Evolutionary conservation across 225 moss, liverwort and hornwort species (phyloP).

Genomic region (Takakia lepidozioides): DNA sequence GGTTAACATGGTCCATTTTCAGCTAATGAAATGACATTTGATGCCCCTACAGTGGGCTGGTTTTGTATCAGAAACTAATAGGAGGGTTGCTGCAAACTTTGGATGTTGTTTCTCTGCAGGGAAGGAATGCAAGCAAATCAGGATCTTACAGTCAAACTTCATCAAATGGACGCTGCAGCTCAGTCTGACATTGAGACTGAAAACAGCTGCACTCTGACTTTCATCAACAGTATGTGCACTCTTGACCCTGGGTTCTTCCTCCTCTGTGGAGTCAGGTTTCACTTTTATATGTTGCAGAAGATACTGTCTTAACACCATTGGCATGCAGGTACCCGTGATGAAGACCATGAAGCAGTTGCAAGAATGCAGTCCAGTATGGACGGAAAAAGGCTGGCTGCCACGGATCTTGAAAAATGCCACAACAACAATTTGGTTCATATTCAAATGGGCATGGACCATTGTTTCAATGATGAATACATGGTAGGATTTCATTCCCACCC

Average conservation of each 20-base stretch:
- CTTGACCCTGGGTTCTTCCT: too few species aligned
- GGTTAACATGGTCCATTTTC: too few species aligned
- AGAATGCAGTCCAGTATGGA: conserved; percentile 61
- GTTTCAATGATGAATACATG: conserved; percentile 57
- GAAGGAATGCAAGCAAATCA: conserved; percentile 67
- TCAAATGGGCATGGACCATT: conserved; percentile 39
- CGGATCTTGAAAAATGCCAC: conserved; percentile 49
- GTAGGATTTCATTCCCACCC: conserved; percentile 15
- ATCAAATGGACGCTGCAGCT: conserved; percentile 31
- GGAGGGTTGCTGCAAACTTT: too few species aligned
- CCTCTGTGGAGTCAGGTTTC: too few species aligned
- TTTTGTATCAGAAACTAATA: too few species aligned
- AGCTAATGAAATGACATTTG: too few species aligned
- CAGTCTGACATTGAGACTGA: conserved; percentile 39
- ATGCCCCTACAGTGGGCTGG: too few species aligned
- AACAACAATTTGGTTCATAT: conserved; percentile 39
- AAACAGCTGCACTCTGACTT: conserved; percentile 17
- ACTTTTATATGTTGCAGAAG: too few species aligned
- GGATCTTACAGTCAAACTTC: conserved; percentile 31
- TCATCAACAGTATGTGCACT: conserved; percentile 47
- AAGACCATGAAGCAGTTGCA: conserved; percentile 53
- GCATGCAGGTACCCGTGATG: conserved; percentile 34
- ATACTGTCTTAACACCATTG: background rate
- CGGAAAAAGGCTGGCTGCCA: conserved; percentile 45
- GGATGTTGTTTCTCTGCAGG: too few species aligned